Evolutionary conservation across 75 land plant genomes (phyloP).

Genomic region (Chamaecyparis obtusa): DNA sequence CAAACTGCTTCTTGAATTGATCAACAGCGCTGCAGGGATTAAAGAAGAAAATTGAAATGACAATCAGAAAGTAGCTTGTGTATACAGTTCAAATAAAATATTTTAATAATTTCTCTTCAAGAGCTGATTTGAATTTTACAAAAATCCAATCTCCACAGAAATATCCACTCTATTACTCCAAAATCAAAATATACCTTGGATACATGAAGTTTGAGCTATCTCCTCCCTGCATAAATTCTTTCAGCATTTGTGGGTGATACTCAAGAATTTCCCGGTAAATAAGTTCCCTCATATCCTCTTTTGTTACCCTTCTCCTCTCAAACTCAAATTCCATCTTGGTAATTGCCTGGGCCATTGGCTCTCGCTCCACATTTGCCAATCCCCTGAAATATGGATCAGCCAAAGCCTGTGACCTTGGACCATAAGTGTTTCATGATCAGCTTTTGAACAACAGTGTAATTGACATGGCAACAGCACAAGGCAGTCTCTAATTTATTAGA

Average conservation of each 20-base stretch:
- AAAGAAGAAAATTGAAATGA: background rate
- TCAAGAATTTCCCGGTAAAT: conserved; percentile 91
- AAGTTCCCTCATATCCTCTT: conserved; percentile 93
- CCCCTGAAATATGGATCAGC: conserved; percentile 93
- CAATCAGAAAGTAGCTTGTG: background rate
- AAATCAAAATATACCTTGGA: conserved; percentile 66
- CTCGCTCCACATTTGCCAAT: conserved; percentile 83
- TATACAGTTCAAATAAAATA: background rate
- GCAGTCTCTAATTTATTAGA: background rate
- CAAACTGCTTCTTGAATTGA: conserved; percentile 95
- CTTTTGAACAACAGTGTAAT: background rate
- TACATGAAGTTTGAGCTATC: conserved; percentile 89
- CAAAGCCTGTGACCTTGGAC: conserved; percentile 63
- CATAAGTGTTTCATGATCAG: conserved; percentile 10
- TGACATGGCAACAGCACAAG: background rate
- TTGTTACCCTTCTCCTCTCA: conserved; percentile 86
- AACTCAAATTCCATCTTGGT: conserved; percentile 96
- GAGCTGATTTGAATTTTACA: background rate
- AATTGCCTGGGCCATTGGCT: conserved; percentile 87
- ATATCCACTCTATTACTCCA: background rate
- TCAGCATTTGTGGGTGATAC: conserved; percentile 88
- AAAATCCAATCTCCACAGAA: background rate
- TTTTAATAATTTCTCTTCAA: background rate
- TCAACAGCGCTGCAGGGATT: conserved; percentile 76
- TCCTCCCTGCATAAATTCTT: conserved; percentile 71